Evolutionary conservation across 805 yeast genomes (phyloP), one percentile per base, ranked within the genome.

Genomic region (Starmerella riodocensis): DNA sequence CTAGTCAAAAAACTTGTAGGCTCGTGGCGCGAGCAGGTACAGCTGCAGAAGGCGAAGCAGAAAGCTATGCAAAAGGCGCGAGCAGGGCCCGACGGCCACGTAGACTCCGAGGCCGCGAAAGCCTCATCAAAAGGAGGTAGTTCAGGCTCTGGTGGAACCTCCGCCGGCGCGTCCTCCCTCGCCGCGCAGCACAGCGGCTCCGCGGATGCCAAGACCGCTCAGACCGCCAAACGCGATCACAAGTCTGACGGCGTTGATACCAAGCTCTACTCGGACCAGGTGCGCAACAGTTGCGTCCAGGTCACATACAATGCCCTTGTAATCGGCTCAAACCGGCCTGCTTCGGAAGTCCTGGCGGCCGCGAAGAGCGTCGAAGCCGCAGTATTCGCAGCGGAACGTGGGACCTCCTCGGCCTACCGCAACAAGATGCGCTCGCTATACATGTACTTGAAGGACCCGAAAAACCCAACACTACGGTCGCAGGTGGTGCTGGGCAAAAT

Each of bases 281-380:
- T 86, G 16, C 73, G 98, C 57, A 86, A 88, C 59, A 77, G 80
- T 36, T 83, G 93, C 20, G 69, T 91, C 11, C 71, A 73, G 34
- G 93, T 93, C 0, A 65, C 84, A 17, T 91, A 91, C 59, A 82
- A 91, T 29, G 94, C 94, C 1, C 66, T 91, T 51, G 95, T 91
- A 22, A 71, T 79, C 36, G 96, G 79, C 34, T 73, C 93, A 12
- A 68, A 66, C 29, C 71, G 56, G 14, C 49, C 78, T 11, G 70
- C 83, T n/a, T 63, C 67, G 16, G 69, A 67, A 8, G 71, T 91
- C 20, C 61, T 88, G 37, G 58, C 63, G 2, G 64, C 76, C 16
- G 78, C 88, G 3, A 73, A 71, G 46, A 73, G 73, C 2, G 78
- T 91, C 41, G 98, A 91, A 59, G 56, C 57, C 13, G 83, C 74